These are phyloP conservation scores for Neurospora sp. DNA, from an alignment of 495 filamentous ascomycete genomes.

Conservation along the genomic window DNA sequence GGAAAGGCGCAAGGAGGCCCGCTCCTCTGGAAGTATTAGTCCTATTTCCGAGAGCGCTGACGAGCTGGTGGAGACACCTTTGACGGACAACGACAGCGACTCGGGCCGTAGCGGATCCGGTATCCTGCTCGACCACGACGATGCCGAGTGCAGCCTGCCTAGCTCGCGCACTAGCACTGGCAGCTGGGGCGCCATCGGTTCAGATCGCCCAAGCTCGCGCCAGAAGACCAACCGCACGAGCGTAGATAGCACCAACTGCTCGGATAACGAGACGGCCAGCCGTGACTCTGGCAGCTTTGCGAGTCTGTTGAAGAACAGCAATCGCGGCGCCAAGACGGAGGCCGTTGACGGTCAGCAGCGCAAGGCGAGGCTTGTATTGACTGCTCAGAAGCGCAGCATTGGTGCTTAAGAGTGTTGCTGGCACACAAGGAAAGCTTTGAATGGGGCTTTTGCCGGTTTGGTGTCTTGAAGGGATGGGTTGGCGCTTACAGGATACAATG, in stretches of 20 bases:
- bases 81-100: constrained; percentile 72
- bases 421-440: background rate
- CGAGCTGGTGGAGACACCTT: constrained; percentile 55
- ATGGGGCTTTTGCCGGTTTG: background rate
- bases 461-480: background rate
- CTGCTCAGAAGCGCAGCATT: constrained; percentile 78
- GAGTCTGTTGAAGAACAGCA: constrained; percentile 46
- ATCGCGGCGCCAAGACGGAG: constrained; percentile 33
- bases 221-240: constrained; percentile 52
- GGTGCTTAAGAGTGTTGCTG: constrained; percentile 7
- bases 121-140: constrained; percentile 60
- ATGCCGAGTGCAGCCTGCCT: constrained; percentile 55
- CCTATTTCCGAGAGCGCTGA: constrained; percentile 77
- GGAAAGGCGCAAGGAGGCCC: constrained; percentile 64
- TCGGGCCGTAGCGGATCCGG: constrained; percentile 69
- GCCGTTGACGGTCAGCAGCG: constrained; percentile 56
- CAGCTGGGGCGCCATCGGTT: constrained; percentile 68
- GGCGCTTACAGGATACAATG: constrained; percentile 8
- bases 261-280: constrained; percentile 28
- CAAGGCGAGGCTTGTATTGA: constrained; percentile 78
- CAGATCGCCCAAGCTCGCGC: constrained; percentile 53
- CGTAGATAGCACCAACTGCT: constrained; percentile 49
- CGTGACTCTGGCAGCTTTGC: constrained; percentile 38
- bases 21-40: constrained; percentile 68
- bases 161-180: constrained; percentile 68